Conservation (phyloP, 805 yeast genomes). For the Danielozyma ontarioensis region DNA sequence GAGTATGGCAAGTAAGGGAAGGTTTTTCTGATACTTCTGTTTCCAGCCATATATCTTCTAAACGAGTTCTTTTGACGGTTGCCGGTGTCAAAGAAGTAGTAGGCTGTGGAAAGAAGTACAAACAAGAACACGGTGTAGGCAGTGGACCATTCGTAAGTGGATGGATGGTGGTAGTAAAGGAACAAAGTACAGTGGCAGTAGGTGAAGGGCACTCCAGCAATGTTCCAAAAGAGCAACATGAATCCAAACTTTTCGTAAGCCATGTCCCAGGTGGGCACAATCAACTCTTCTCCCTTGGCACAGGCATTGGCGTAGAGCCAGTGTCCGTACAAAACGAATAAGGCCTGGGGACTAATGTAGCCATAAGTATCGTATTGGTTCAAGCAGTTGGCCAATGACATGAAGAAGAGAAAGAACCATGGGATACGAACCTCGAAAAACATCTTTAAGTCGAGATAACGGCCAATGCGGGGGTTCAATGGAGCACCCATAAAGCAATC, state of each 20-base stretch:
- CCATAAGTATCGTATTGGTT: conserved; percentile 84
- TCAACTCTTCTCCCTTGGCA: conserved; percentile 94
- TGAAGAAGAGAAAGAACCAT: conserved; percentile 85
- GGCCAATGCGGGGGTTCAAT: conserved; percentile 90
- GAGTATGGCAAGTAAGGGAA: conserved; percentile 93
- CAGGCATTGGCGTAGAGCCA: conserved; percentile 96
- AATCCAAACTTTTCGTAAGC: conserved; percentile 99
- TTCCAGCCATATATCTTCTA: conserved; percentile 81
- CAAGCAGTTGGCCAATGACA: conserved; percentile 67
- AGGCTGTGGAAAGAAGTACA: conserved; percentile 57
- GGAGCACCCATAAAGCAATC: conserved; percentile 98
- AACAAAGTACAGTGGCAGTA: conserved; percentile 91
- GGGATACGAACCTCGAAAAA: conserved; percentile 96
- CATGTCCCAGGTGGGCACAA: conserved; percentile 99
- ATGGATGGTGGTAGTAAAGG: conserved; percentile 77
- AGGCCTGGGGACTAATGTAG: conserved; percentile 67
- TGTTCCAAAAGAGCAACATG: conserved; percentile 98
- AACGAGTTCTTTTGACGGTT: conserved; percentile 94
- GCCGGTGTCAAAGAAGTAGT: conserved; percentile 90
- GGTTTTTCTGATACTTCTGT: conserved; percentile 67
- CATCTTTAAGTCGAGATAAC: conserved; percentile 84
- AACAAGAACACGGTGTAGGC: conserved; percentile 54
- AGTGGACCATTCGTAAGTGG: conserved; percentile 71
- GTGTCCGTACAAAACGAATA: conserved; percentile 72
- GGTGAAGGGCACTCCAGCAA: conserved; percentile 98